phyloP scores from a whole-genome alignment of 83 land plant species.

The Diphasiastrum complanatum region DNA sequence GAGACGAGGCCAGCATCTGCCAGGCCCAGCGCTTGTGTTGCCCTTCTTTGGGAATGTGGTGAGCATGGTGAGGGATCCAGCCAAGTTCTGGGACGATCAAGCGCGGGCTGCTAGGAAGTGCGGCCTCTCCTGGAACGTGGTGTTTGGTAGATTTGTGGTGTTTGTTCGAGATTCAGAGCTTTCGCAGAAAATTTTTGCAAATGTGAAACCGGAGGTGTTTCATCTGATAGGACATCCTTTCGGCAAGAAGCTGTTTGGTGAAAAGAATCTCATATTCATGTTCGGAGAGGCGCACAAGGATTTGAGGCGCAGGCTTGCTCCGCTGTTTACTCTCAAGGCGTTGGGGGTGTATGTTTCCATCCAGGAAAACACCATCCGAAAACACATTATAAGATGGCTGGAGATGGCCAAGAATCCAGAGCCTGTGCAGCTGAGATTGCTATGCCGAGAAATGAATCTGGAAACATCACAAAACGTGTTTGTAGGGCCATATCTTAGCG shows the following conservation, averaged over 20 bases:
- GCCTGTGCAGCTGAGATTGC: constrained; percentile 45
- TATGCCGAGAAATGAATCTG: constrained; percentile 77
- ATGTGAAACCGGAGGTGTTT: constrained; percentile 82
- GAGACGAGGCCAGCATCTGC: constrained; percentile 46
- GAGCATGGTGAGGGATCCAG: constrained; percentile 51
- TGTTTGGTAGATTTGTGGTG: constrained; percentile 64
- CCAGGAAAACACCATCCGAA: constrained; percentile 57
- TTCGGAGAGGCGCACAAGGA: constrained; percentile 76
- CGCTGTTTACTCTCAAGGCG: constrained; percentile 76
- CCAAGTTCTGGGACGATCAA: constrained; percentile 67
- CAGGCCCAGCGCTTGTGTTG: constrained; percentile 62
- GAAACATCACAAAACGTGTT: constrained; percentile 91
- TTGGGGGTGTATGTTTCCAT: constrained; percentile 57
- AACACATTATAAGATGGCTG: constrained; percentile 55
- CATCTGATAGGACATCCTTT: constrained; percentile 87
- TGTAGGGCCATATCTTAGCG: constrained; percentile 62
- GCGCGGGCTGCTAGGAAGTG: constrained; percentile 37
- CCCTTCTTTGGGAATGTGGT: constrained; percentile 76
- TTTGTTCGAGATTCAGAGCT: constrained; percentile 69
- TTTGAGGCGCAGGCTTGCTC: constrained; percentile 78
- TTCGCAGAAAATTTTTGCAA: constrained; percentile 77
- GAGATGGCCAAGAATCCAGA: background rate
- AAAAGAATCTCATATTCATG: constrained; percentile 84
- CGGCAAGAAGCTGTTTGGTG: constrained; percentile 92
- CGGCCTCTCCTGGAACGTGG: constrained; percentile 63